Evolutionary conservation across 805 yeast species (phyloP).

Genomic region (Metschnikowia borealis): DNA sequence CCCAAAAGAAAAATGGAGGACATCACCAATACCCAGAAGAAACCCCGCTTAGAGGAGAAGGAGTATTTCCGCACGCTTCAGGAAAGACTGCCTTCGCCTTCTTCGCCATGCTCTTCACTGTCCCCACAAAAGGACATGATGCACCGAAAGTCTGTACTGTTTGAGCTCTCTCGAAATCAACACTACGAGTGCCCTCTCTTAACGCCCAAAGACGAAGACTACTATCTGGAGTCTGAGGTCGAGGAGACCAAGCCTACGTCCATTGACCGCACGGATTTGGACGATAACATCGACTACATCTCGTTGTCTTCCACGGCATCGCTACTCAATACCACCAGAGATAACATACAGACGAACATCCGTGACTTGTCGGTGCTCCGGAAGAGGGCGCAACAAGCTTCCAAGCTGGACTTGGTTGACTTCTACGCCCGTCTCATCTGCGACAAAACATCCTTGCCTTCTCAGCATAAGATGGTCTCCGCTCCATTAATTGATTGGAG

Average conservation of each 20-base stretch:
- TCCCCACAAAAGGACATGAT: constrained; percentile 18
- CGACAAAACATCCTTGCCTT: constrained; percentile 32
- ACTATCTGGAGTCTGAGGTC: constrained; percentile 25
- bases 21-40: constrained; percentile 31
- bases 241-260: constrained; percentile 6
- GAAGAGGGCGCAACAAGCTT: constrained; percentile 11
- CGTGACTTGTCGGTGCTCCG: constrained; percentile 26
- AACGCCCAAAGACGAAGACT: constrained; percentile 42
- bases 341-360: constrained; percentile 28
- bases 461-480: constrained; percentile 28
- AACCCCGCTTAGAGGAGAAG: constrained; percentile 19
- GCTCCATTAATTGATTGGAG: constrained; percentile 37
- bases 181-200: constrained; percentile 34
- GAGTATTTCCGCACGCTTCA: constrained; percentile 17
- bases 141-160: constrained; percentile 26
- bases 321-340: constrained; percentile 22
- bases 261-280: constrained; percentile 11
- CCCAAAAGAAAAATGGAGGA: constrained; percentile 37
- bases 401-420: constrained; percentile 26
- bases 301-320: constrained; percentile 32
- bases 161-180: constrained; percentile 24
- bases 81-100: constrained; percentile 25
- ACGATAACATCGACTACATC: constrained; percentile 34
- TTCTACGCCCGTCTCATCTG: constrained; percentile 33
- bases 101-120: constrained; percentile 22